Evolutionary conservation across 192 early-diverging fungal species (phyloP), one percentile per base, ranked within the genome.

Genomic region (Gaertneriomyces semiglobifer): DNA sequence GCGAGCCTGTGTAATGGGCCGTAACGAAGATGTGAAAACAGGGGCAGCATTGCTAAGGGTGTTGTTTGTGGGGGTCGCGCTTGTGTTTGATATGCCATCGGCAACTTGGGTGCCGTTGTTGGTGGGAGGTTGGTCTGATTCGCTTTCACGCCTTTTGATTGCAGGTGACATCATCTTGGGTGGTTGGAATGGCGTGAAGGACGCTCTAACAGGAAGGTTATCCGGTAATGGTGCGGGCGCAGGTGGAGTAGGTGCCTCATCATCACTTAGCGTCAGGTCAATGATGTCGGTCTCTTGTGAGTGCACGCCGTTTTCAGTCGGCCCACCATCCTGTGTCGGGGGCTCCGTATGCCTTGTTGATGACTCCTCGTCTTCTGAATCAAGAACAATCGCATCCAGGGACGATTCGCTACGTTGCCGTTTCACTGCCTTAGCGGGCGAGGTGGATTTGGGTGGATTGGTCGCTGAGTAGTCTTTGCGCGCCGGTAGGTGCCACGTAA

Each of bases 241-340:
- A 5, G 65, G 25, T 39, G 40, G 18, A 12, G 65, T 25, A 38
- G n/a, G 2, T 11, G 11, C 55, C 44, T 68, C 66, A 20, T 60
- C 58, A 25, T 60, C 46, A 38, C 56, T 48, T 20, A 88, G 74
- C 4, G 87, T 90, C 43, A 90, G 70, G 65, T 90, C 88, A 47
- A 90, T 81, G 44, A 84, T 71, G 20, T 87, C 84, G 16, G 25
- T 5, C 8, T 65, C 62, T 19, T 66, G 44, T 18, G 10, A 18
- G 51, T 20, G 20, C 62, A n/a, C 14, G 48, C 14, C 46, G 12
- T 7, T 25, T 5, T n/a, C 14, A 45, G 14, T 25, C 38, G n/a
- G 41, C 14, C n/a, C 40, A 11, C 6, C 11, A 25, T n/a, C 40
- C 41, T n/a, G 41, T 4, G 41, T 16, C 4, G 38, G 44, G 12